These are phyloP conservation scores for Lasiodiplodia citricola DNA, from an alignment of 2,329 filamentous ascomycete species.

Conservation along the genomic window DNA sequence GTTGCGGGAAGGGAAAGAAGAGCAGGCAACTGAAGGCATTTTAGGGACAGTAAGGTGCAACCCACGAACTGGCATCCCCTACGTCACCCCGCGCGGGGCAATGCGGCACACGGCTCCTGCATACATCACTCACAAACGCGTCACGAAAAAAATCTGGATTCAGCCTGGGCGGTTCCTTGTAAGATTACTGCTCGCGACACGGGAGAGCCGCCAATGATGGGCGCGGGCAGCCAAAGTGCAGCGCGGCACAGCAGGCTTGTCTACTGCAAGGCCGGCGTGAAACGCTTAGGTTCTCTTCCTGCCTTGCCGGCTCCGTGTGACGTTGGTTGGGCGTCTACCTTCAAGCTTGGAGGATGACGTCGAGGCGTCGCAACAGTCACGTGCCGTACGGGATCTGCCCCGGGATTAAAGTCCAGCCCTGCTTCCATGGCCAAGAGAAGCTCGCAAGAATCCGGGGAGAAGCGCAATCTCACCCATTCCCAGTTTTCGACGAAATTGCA, in stretches of 20 bases:
- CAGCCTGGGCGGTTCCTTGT: constrained; percentile 7
- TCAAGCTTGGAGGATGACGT: background rate
- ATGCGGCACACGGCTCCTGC: constrained; percentile 1
- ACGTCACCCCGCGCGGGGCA: constrained; percentile 14
- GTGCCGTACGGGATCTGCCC: background rate
- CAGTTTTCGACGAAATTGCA: background rate
- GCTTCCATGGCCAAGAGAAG: background rate
- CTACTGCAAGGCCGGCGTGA: background rate
- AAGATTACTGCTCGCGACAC: constrained; percentile 5
- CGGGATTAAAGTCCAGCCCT: constrained; percentile 6
- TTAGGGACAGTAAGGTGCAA: background rate
- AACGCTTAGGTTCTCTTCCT: background rate
- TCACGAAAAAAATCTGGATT: background rate
- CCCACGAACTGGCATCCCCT: background rate
- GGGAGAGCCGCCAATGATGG: constrained; percentile 3
- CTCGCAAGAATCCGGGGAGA: constrained; percentile 1
- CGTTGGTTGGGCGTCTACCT: constrained; percentile 1
- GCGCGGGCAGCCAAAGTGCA: background rate
- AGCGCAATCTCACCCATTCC: background rate
- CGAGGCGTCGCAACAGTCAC: background rate
- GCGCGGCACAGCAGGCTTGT: background rate
- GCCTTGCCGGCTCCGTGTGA: constrained; percentile 5
- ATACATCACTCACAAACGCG: background rate
- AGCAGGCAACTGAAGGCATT: background rate
- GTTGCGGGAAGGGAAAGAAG: background rate